Percentiles rank a stretch among this genome's conserved stretches.
These are phyloP conservation scores for Heritiera littoralis DNA, from an alignment of 345 rosid species.

Conservation along the genomic window DNA sequence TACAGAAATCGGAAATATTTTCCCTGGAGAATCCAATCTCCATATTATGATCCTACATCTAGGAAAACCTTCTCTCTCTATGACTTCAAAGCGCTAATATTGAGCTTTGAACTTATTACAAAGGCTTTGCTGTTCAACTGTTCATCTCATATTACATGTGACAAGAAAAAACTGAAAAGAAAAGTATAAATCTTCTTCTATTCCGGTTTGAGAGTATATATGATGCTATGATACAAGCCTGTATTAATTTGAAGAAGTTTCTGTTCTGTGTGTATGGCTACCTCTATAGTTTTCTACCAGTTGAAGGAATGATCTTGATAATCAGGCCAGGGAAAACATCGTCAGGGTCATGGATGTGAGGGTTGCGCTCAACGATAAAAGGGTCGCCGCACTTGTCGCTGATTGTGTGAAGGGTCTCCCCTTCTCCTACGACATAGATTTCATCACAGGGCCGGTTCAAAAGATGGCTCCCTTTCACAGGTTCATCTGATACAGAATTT, in stretches of 20 bases:
- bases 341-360: slow-evolving; percentile 82
- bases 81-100: neutral
- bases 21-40: slow-evolving; percentile 2
- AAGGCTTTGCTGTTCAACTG: neutral
- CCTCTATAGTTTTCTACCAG: slow-evolving; percentile 17
- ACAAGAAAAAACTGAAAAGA: neutral
- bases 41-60: neutral
- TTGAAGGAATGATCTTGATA: slow-evolving; percentile 62
- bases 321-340: slow-evolving; percentile 84
- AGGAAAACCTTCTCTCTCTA: neutral
- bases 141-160: slow-evolving; percentile 4
- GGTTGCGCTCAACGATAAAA: slow-evolving; percentile 73
- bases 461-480: slow-evolving; percentile 48
- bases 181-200: neutral
- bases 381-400: slow-evolving; percentile 82
- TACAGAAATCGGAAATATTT: neutral
- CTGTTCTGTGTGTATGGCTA: neutral
- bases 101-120: slow-evolving; percentile 7
- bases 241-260: slow-evolving; percentile 8
- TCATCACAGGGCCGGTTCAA: slow-evolving; percentile 58
- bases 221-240: neutral
- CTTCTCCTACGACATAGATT: slow-evolving; percentile 75
- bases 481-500: slow-evolving; percentile 31
- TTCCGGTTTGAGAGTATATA: neutral
- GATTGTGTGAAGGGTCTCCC: slow-evolving; percentile 76